Evolutionary conservation across 1,284 basidiomycete genomes (phyloP).

Genomic region (Ustilago curta): DNA sequence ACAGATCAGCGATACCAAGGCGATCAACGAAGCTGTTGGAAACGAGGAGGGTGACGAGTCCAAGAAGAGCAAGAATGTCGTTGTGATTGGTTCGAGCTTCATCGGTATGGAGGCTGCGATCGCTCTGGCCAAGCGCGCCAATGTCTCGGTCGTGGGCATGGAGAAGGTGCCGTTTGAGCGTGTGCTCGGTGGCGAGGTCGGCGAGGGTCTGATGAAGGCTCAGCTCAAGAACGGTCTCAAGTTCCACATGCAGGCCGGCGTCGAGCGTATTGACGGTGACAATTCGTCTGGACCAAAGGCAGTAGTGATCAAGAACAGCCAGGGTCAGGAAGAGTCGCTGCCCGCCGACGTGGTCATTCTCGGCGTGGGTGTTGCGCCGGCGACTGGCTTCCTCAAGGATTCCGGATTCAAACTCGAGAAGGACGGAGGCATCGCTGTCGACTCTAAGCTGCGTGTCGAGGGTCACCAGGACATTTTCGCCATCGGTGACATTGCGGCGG

Average conservation of each 20-base stretch:
- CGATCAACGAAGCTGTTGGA: conserved; percentile 77
- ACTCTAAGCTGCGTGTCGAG: conserved; percentile 81
- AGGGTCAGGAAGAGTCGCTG: conserved; percentile 74
- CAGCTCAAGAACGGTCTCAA: conserved; percentile 78
- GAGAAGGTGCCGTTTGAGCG: conserved; percentile 84
- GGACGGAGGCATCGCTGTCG: conserved; percentile 84
- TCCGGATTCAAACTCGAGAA: conserved; percentile 69
- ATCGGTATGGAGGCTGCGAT: conserved; percentile 92
- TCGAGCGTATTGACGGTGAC: conserved; percentile 78
- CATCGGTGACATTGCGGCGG: conserved; percentile 89
- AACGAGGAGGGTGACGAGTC: conserved; percentile 64
- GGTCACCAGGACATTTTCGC: conserved; percentile 79
- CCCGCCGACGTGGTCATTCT: conserved; percentile 85
- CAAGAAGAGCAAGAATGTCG: conserved; percentile 74
- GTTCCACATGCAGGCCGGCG: conserved; percentile 80
- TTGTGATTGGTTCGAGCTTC: conserved; percentile 90
- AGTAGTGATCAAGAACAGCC: conserved; percentile 77
- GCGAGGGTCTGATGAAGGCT: conserved; percentile 79
- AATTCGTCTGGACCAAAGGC: conserved; percentile 42
- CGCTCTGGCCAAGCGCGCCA: conserved; percentile 77
- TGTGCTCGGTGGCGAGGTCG: conserved; percentile 84
- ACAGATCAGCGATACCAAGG: conserved; percentile 79
- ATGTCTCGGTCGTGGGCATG: conserved; percentile 86
- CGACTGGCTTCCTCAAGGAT: conserved; percentile 82
- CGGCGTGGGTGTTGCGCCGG: conserved; percentile 88